Base-by-base conservation (phyloP, 108 stramenopile species). In the Cylindrotheca closterium region DNA sequence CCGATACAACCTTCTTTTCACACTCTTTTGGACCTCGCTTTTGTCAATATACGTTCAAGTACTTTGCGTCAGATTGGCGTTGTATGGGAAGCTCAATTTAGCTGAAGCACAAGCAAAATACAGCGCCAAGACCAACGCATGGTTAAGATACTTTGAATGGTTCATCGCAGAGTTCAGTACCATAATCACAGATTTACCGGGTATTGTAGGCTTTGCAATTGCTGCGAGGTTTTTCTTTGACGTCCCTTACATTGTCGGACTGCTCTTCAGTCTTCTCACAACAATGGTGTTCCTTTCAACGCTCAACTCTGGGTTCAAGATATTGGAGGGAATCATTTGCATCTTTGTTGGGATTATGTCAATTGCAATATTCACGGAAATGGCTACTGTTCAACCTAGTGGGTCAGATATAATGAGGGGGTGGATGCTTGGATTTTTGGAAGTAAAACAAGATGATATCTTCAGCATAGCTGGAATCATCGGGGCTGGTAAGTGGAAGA, bases 271-370 rank as follows among this genome's bases (percentile, higher is more conserved):
- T 53, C 67, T 81, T 2, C 12, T 79, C 24, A 81, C 83, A 1
- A 90, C 92, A 10, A 85, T 94, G 82, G 66, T 85, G 0, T 91
- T 94, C 32, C 64, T 94, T 26, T 83, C 62, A n/a, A 80, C 89
- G 1, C 60, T 84, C 50, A 58, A 73, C 12, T 82, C 78, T 53
- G 92, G 92, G 1, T 80, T 91, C 34, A 81, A 83, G 1, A 60
- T 85, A 37, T 67, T 94, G 15, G 92, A 94, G 54, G 51, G 63
- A 3, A 68, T 86, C 25, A 83, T 94, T 28, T 80, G 81, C 30
- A 24, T 79, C 31, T 85, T 94, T 61, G 86, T 94, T 2, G 80
- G 79, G 1, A 68, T 88, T 26, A 94, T 91, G 89, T 71, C 74
- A 0, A 51, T 90, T 15, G 85, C 86, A 22, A 78, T 94, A 12